Percentiles rank a stretch among this genome's conserved stretches.
phyloP scores from a whole-genome alignment of 306 rosid species.

The Prinsepia uniflora region DNA sequence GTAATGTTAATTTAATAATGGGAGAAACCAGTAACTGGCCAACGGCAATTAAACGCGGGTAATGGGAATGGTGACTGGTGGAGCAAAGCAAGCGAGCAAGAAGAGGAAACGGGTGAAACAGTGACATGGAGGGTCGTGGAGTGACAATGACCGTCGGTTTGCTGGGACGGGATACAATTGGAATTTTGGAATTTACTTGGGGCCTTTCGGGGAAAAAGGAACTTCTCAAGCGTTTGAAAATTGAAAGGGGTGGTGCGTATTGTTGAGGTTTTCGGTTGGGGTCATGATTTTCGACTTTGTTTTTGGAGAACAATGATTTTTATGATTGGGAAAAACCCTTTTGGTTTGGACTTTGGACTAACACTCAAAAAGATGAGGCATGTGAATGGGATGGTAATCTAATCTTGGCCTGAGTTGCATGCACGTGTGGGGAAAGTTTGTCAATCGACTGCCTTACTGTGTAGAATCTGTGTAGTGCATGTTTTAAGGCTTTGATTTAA shows the following conservation, averaged over 20 bases:
- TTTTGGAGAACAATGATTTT: background rate
- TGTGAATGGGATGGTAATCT: conserved; percentile 2
- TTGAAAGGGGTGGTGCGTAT: background rate
- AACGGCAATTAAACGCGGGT: conserved; percentile 5
- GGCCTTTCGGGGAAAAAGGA: background rate
- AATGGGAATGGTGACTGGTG: background rate
- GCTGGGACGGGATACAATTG: background rate
- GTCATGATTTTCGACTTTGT: background rate
- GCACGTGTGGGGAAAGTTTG: background rate
- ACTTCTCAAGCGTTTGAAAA: background rate
- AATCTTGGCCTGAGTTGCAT: background rate
- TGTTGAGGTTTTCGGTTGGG: background rate
- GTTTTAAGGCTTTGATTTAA: too few relatives aligned
- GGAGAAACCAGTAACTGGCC: background rate
- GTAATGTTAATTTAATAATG: background rate
- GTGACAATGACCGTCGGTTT: background rate
- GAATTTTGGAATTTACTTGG: background rate
- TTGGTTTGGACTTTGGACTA: background rate
- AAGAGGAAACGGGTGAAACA: background rate
- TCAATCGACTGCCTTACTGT: background rate
- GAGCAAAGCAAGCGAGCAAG: background rate
- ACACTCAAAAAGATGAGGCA: background rate
- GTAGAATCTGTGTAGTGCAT: too few relatives aligned
- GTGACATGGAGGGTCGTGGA: background rate
- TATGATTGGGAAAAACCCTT: conserved; percentile 2